Evolutionary conservation across 805 yeast species (phyloP).

Genomic region (Lachancea cidri): DNA sequence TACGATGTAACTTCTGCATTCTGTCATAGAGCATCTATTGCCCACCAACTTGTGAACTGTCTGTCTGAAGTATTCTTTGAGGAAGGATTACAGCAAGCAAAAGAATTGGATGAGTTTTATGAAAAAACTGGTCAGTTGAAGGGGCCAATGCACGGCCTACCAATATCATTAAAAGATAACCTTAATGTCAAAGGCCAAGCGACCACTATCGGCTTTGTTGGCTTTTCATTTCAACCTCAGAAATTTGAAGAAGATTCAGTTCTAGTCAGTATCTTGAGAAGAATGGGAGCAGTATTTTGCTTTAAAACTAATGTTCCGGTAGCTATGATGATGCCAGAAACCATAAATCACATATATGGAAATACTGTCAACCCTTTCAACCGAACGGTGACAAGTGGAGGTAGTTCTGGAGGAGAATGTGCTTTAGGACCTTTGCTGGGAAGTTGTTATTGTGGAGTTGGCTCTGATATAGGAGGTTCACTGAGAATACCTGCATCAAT

Average conservation of each 20-base stretch:
- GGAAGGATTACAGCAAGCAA: slow-evolving; percentile 53
- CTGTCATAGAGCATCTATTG: slow-evolving; percentile 53
- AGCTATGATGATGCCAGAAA: slow-evolving; percentile 47
- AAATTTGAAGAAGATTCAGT: slow-evolving; percentile 33
- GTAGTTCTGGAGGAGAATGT: slow-evolving; percentile 53
- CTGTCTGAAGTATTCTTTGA: slow-evolving; percentile 41
- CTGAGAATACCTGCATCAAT: slow-evolving; percentile 45
- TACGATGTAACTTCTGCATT: slow-evolving; percentile 48
- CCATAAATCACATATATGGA: slow-evolving; percentile 42
- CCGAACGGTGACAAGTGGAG: slow-evolving; percentile 42
- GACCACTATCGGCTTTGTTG: slow-evolving; percentile 46
- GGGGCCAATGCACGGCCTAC: slow-evolving; percentile 68
- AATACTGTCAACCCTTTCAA: slow-evolving; percentile 43
- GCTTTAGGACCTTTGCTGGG: slow-evolving; percentile 42
- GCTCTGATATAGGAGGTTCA: slow-evolving; percentile 52
- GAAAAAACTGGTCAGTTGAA: slow-evolving; percentile 43
- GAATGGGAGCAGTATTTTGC: slow-evolving; percentile 49
- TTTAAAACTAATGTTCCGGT: slow-evolving; percentile 51
- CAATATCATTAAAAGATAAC: slow-evolving; percentile 52
- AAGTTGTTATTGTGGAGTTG: slow-evolving; percentile 44
- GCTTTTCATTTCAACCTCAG: slow-evolving; percentile 37
- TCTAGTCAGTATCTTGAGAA: slow-evolving; percentile 38
- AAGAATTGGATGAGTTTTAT: slow-evolving; percentile 47
- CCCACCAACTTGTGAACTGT: slow-evolving; percentile 47
- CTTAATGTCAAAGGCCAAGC: slow-evolving; percentile 41